Percentiles rank a stretch among this genome's conserved stretches.
Evolutionary conservation across 129 eudicot genomes (phyloP).

Genomic region (Flaveria brownii): DNA sequence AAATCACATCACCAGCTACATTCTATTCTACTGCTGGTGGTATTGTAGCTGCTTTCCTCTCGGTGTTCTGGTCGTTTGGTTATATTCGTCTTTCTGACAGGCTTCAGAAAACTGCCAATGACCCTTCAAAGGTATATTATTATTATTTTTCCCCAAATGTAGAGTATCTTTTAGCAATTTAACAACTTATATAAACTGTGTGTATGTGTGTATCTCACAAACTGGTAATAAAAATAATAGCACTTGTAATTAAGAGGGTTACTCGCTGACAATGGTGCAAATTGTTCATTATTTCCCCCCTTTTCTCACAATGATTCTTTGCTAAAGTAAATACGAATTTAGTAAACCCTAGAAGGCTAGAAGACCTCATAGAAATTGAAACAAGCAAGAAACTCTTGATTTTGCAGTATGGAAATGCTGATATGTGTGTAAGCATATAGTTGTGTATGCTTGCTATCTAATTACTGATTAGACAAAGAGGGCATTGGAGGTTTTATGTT

Average conservation of each 20-base stretch:
- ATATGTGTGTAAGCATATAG: background rate
- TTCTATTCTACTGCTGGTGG: conserved; percentile 82
- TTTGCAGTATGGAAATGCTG: background rate
- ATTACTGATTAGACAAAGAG: background rate
- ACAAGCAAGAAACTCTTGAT: background rate
- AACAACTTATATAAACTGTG: background rate
- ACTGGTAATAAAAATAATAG: background rate
- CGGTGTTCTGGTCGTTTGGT: conserved; percentile 92
- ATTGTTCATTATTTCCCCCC: background rate
- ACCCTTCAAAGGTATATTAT: conserved; percentile 78
- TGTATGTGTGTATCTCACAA: background rate
- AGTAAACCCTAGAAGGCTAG: background rate
- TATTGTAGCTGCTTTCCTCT: conserved; percentile 81
- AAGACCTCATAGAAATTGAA: background rate
- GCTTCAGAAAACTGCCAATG: conserved; percentile 72
- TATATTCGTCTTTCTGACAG: conserved; percentile 70
- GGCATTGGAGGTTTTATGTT: background rate
- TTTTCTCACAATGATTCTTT: background rate
- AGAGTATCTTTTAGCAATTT: background rate
- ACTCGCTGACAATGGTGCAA: background rate
- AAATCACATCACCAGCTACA: conserved; percentile 73
- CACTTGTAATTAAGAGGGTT: background rate
- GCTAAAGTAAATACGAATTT: background rate
- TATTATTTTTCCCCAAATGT: background rate
- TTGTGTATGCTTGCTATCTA: background rate